Evolutionary conservation across 345 rosid genomes (phyloP), one percentile per base, ranked within the genome.

Genomic region (Luvunga scandens): DNA sequence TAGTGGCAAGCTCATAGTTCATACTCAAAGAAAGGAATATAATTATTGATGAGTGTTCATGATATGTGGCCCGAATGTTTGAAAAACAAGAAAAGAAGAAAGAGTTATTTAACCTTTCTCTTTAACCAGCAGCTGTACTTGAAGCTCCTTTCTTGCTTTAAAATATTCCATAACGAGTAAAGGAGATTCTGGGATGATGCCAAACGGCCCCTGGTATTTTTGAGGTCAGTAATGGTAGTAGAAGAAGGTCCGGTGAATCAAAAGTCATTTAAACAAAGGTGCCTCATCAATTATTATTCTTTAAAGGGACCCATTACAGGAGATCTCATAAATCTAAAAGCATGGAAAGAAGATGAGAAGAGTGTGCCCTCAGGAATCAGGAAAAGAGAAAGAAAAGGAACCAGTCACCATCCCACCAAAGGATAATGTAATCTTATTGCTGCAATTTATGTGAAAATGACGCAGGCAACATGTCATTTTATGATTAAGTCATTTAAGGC

Each of bases 111-210:
- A 81, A 83, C 87, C 93, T 89, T 88, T 86, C 85, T 79, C 89
- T 88, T 90, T 88, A 89, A 83, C 73, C 83, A 80, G 87, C 79
- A 82, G 89, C 77, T 84, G 89, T 82, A 85, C 88, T 88, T 77
- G 87, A 82, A 81, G 62, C 84, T 80, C 81, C 78, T 83, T 85
- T 84, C 79, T 74, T 66, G 80, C 86, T 86, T 89, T 89, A 80
- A 79, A 83, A 82, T 89, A 87, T 87, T 89, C 90, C 81, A 76
- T n/a, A 78, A 71, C 82, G 71, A 74, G 84, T 72, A 91, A 92
- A 91, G 90, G 85, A 85, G 95, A 92, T 91, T 91, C 93, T 80
- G 84, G 92, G 88, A 90, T 86, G 88, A 90, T 87, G 93, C 88
- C 87, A 50, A 75, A 62, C 36, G 72, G 78, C 67, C 88, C 88